phyloP scores from a whole-genome alignment of 805 yeast species.

The Candida parachauliodes region DNA sequence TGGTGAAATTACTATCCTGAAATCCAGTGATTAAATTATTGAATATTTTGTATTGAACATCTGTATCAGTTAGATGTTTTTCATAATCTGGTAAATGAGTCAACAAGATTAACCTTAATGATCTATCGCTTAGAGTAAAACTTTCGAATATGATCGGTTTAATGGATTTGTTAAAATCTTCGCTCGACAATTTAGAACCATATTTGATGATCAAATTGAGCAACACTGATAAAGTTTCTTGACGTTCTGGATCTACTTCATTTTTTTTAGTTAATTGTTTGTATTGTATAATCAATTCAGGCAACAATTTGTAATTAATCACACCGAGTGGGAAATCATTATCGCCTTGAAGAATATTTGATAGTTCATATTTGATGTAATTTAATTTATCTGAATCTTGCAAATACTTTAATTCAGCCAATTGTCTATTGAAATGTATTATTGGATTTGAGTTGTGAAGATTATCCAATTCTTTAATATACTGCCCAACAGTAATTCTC shows the following conservation, averaged over 20 bases:
- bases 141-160: conserved; percentile 64
- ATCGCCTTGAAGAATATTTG: conserved; percentile 18
- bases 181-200: conserved; percentile 24
- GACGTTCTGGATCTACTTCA: conserved; percentile 23
- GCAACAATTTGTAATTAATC: conserved; percentile 61
- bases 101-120: conserved; percentile 69
- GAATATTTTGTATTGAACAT: conserved; percentile 68
- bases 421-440: conserved; percentile 47
- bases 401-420: conserved; percentile 55
- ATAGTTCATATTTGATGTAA: conserved; percentile 32
- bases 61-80: conserved; percentile 48
- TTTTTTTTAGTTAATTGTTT: conserved; percentile 19
- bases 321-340: conserved; percentile 45
- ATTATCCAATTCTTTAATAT: conserved; percentile 20
- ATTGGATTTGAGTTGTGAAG: conserved; percentile 41
- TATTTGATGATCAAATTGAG: conserved; percentile 40
- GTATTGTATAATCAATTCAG: conserved; percentile 57
- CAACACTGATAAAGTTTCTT: conserved; percentile 34
- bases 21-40: conserved; percentile 74
- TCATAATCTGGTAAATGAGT: conserved; percentile 57
- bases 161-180: conserved; percentile 38
- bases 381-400: conserved; percentile 50
- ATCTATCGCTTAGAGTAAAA: conserved; percentile 68
- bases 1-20: conserved; percentile 75
- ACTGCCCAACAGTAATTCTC: conserved; percentile 27